Conservation (phyloP, 768 basidiomycete species). For the Dendrothele bispora region DNA sequence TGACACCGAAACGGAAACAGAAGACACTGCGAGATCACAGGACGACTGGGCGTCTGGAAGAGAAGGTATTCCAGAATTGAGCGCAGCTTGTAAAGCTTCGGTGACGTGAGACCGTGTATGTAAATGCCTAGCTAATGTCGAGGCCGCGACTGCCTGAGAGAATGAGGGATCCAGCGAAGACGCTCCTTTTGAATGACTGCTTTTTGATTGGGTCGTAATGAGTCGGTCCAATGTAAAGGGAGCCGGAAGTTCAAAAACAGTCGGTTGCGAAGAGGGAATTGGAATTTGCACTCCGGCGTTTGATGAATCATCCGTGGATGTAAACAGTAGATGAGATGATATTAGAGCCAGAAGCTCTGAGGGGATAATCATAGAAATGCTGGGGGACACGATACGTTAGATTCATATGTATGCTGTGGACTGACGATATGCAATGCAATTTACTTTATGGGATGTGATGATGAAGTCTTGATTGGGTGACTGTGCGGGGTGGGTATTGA, state of each 20-base stretch:
- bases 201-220: constrained; percentile 36
- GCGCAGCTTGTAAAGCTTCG: constrained; percentile 37
- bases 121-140: constrained; percentile 14
- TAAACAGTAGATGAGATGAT: constrained; percentile 41
- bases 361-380: constrained; percentile 67
- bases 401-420: constrained; percentile 1
- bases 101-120: constrained; percentile 25
- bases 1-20: constrained; percentile 1
- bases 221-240: constrained; percentile 46
- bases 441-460: constrained; percentile 83
- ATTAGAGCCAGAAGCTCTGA: constrained; percentile 54
- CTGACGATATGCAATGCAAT: constrained; percentile 31
- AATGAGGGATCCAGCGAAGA: constrained; percentile 16
- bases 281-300: not conserved
- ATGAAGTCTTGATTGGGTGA: constrained; percentile 62
- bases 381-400: constrained; percentile 18
- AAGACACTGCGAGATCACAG: constrained; percentile 5
- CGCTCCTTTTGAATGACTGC: constrained; percentile 11
- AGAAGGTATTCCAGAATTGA: constrained; percentile 22
- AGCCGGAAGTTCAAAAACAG: constrained; percentile 45
- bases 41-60: constrained; percentile 4
- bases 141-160: constrained; percentile 17
- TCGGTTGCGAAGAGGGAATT: constrained; percentile 27
- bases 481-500: constrained; percentile 8
- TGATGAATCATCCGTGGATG: constrained; percentile 10